Evolutionary conservation across 257 asterid genomes (phyloP), one percentile per base, ranked within the genome.

Genomic region (Lavandula angustifolia): DNA sequence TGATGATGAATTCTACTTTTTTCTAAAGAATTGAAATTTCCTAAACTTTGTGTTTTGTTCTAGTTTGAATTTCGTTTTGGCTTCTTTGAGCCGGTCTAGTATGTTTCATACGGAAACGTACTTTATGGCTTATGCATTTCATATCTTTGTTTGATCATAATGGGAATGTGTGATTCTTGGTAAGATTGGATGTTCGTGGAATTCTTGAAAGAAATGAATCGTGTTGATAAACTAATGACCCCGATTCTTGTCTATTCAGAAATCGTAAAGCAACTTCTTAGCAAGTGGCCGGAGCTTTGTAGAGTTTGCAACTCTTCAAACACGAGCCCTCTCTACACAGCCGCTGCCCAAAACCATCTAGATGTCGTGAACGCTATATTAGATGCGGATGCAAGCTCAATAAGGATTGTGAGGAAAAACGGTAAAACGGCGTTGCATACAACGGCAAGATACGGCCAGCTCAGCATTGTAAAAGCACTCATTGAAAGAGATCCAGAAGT

Each of bases 301-400:
- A 77, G 78, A 76, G 83, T 87, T 56, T 89, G 99, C 83, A 80
- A 94, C 79, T 73, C 97, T 17, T 74, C 96, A 22, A 89, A 90
- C 72, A 94, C 99, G 2, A 94, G 99, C 75, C 99, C 99, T 58
- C 88, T 94, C 17, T 94, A 94, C 66, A 77, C 96, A 27, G 97
- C 99, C 59, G 95, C 97, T 8, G 73, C 82, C 10, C 91, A 89
- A 51, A 88, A 85, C 3, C 96, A 86, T 67, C 62, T 90, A 11
- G 87, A 87, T 33, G 88, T 86, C 13, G 94, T 90, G 47, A 90
- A 83, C 46, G 92, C 96, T 50, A 89, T 94, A 74, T 72, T 94
- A 77, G 99, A 94, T 72, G 86, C 89, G 3, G 96, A 94, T 41
- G 77, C 38, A 65, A 76, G 82, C 75, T 78, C 89, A 2, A 70